Evolutionary conservation across 441 rosid species (phyloP), one percentile per base, ranked within the genome.

Genomic region (Raphanus hybrid): DNA sequence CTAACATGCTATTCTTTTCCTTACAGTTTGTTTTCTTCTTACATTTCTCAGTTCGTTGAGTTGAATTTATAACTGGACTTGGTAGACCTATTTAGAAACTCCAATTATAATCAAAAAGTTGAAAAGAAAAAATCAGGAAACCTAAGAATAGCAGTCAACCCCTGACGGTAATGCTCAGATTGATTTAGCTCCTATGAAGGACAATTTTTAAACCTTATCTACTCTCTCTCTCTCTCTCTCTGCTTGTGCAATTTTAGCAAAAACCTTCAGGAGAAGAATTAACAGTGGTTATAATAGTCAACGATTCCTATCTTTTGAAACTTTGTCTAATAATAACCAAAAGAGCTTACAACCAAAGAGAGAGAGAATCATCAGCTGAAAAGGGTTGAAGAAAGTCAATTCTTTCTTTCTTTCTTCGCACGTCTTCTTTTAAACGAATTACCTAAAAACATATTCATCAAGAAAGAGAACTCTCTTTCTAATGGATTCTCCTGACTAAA

Each of bases 381-480:
- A 67, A 73, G 72, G 45, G 60, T 64, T 43, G 67, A 77, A 63
- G 37, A 43, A 63, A 64, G 39, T 4, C 27, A 72, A 12, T 5
- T 32, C 23, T 60, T 71, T 52, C 73, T 60, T 9, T 54, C 18
- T 48, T 45, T 45, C 58, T 52, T 52, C 2, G 23, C 41, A 8
- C 37, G n/a, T 58, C 15, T 50, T 69, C 48, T 11, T 57, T 32
- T 41, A 29, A 43, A 26, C 35, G 14, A 71, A 32, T 67, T 7
- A 55, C 14, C 71, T 69, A 39, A 69, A 68, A 55, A 62, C n/a
- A 11, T 5, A 74, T 67, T 70, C 27, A 32, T 61, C 10, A 69
- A 74, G 74, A 43, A 20, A 79, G 78, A 74, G 71, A 54, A n/a
- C 1, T 67, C 74, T 65, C 70, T 80, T 75, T 69, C 75, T 59